Base-by-base conservation (phyloP, 306 rosid genomes). In the Gleditsia sinensis region DNA sequence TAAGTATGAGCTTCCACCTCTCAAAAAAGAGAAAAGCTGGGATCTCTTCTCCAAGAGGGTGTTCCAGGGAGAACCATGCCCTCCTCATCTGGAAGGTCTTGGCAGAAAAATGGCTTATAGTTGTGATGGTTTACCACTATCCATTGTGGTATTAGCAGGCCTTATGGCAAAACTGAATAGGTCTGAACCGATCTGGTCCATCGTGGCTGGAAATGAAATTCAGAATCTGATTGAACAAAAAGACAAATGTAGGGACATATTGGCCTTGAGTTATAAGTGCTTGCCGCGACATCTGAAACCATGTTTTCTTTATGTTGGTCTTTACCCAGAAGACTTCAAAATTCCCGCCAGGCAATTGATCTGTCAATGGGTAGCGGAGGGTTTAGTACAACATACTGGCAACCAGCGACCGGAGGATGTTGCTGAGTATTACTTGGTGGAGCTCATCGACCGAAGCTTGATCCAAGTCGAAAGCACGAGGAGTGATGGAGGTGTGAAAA, bases 261-360 rank as follows among this genome's bases (percentile, higher is more conserved):
- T 66, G 3, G 57, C 42, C 3, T 9, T 20, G 11, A 69, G 74
- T 23, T 69, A 50, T 39, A 5, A 67, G 17, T 3, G 73, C 42
- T 14, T 82, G 4, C 82, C 80, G 0, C 11, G 7, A n/a, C 50
- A 42, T 16, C 46, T 82, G 3, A 82, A 77, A 17, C 79, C 80
- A 9, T 77, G 80, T 4, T 77, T 77, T 34, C 23, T 82, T 0
- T 82, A 77, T 67, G 19, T 82, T 13, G 69, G 82, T 25, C 40
- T 66, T 2, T 82, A 11, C 46, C 82, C 76, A 4, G 51, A 82
- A 72, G 80, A 39, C 60, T 67, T 2, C 14, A 76, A 73, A 40
- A 78, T 78, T 14, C 34, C 23, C 6, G 65, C 54, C 5, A 67
- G 74, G 37, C n/a, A 11, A n/a, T n/a, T n/a, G n/a, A n/a, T n/a